Conservation (phyloP, 2,329 filamentous ascomycete species). For the Stagonosporopsis tanaceti region DNA sequence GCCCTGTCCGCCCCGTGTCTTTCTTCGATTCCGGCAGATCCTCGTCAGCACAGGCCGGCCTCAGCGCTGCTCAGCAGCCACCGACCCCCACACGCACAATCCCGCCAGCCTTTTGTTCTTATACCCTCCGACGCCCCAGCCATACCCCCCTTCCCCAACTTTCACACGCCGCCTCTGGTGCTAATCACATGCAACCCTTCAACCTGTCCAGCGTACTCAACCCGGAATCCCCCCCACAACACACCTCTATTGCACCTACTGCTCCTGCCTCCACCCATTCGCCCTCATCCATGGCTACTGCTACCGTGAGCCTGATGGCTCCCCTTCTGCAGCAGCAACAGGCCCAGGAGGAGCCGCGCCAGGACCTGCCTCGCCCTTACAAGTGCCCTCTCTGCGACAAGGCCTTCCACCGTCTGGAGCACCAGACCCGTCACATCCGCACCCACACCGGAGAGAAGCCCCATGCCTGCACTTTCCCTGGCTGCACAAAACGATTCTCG, state of each 20-base stretch:
- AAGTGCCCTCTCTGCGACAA: conserved; percentile 98
- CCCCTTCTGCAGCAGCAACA: conserved; percentile 65
- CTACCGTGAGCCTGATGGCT: conserved; percentile 58
- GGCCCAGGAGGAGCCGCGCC: conserved; percentile 65
- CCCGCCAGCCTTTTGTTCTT: conserved; percentile 34
- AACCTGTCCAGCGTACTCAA: conserved; percentile 50
- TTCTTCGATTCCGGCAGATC: conserved; percentile 44
- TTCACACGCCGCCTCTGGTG: conserved; percentile 46
- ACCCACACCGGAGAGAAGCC: conserved; percentile 99
- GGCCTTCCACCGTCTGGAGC: conserved; percentile 96
- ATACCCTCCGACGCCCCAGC: conserved; percentile 49
- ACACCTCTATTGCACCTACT: conserved; percentile 6
- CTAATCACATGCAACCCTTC: conserved; percentile 51
- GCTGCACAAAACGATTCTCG: conserved; percentile 96
- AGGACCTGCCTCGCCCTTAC: conserved; percentile 93
- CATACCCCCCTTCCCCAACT: conserved; percentile 46
- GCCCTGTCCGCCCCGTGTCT: conserved; percentile 23
- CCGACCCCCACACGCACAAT: conserved; percentile 41
- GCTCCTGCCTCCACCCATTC: conserved; percentile 22
- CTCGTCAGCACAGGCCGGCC: conserved; percentile 41
- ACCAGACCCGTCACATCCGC: conserved; percentile 90
- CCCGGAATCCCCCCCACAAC: conserved; percentile 37
- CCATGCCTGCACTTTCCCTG: conserved; percentile 92
- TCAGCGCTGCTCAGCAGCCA: conserved; percentile 30
- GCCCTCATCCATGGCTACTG: conserved; percentile 50